Conservation (phyloP, 2,329 filamentous ascomycete species). For the Aspergillus uvarum region DNA sequence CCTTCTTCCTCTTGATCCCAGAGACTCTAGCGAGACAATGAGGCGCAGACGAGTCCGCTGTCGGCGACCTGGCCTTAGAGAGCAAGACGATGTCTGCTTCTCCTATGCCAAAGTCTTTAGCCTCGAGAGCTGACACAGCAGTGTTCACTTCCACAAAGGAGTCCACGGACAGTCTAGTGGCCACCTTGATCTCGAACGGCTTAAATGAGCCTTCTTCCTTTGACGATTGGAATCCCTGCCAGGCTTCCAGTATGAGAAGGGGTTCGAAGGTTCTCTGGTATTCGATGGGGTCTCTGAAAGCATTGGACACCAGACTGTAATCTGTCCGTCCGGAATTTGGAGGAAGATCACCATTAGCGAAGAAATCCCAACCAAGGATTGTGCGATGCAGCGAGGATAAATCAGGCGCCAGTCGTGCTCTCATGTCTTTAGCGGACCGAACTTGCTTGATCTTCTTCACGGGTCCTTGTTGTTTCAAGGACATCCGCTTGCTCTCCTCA, state of each 20-base stretch:
- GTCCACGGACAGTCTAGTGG: slow-evolving; percentile 86
- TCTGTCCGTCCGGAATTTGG: slow-evolving; percentile 67
- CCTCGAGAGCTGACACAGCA: slow-evolving; percentile 68
- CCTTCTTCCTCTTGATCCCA: slow-evolving; percentile 76
- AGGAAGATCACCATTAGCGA: slow-evolving; percentile 82
- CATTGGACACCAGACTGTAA: slow-evolving; percentile 74
- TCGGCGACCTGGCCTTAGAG: slow-evolving; percentile 70
- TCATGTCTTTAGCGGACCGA: slow-evolving; percentile 88
- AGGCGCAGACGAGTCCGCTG: slow-evolving; percentile 63
- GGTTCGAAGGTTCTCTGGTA: slow-evolving; percentile 92
- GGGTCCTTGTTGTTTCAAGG: slow-evolving; percentile 64
- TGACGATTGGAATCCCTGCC: slow-evolving; percentile 87
- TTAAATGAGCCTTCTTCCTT: slow-evolving; percentile 82
- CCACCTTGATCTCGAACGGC: slow-evolving; percentile 82
- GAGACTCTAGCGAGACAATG: slow-evolving; percentile 86
- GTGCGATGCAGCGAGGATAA: slow-evolving; percentile 80
- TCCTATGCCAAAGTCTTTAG: slow-evolving; percentile 68
- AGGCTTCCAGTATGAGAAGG: slow-evolving; percentile 86
- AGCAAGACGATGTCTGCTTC: slow-evolving; percentile 90
- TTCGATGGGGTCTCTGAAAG: slow-evolving; percentile 70
- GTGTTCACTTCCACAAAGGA: slow-evolving; percentile 90
- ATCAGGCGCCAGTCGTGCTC: slow-evolving; percentile 85
- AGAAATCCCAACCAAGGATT: slow-evolving; percentile 93
- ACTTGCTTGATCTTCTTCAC: slow-evolving; percentile 80
- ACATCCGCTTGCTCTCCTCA: slow-evolving; percentile 47